Conservation (phyloP, 2,329 filamentous ascomycete species). For the Aspergillus intermedius region DNA sequence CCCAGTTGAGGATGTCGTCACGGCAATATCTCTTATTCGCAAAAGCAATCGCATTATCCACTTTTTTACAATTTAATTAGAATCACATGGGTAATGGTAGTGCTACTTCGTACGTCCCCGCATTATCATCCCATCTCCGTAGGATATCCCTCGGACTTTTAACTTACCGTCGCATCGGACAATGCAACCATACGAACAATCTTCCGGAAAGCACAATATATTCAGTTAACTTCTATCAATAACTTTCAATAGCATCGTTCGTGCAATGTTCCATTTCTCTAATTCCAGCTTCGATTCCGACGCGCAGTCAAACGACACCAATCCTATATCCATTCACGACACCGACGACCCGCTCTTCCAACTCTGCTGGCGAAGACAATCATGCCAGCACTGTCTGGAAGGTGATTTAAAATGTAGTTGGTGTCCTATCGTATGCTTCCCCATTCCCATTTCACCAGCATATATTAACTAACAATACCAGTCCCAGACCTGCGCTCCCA, state of each 20-base stretch:
- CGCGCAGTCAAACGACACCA: too few species aligned
- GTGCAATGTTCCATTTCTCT: too few species aligned
- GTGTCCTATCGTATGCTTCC: conserved; percentile 30
- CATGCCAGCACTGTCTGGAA: conserved; percentile 28
- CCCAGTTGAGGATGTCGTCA: not conserved
- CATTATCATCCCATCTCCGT: too few species aligned
- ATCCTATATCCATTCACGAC: conserved; percentile 1
- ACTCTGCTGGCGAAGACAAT: conserved; percentile 32
- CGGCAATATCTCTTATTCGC: not conserved
- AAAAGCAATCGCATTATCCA: not conserved
- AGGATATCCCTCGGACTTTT: too few species aligned
- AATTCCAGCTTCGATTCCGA: too few species aligned
- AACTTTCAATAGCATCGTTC: too few species aligned
- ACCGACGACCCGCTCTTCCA: conserved; percentile 22
- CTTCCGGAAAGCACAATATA: too few species aligned
- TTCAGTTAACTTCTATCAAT: too few species aligned
- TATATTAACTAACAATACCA: conserved; percentile 7
- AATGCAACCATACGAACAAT: too few species aligned
- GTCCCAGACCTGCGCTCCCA: conserved; percentile 37
- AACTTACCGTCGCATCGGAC: too few species aligned
- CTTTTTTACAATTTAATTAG: not conserved
- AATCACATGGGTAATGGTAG: too few species aligned
- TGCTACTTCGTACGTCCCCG: too few species aligned
- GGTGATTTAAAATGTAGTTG: conserved; percentile 30
- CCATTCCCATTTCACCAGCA: not conserved